These are phyloP conservation scores for Purshia tridentata DNA, from an alignment of 306 rosid genomes.

Conservation along the genomic window DNA sequence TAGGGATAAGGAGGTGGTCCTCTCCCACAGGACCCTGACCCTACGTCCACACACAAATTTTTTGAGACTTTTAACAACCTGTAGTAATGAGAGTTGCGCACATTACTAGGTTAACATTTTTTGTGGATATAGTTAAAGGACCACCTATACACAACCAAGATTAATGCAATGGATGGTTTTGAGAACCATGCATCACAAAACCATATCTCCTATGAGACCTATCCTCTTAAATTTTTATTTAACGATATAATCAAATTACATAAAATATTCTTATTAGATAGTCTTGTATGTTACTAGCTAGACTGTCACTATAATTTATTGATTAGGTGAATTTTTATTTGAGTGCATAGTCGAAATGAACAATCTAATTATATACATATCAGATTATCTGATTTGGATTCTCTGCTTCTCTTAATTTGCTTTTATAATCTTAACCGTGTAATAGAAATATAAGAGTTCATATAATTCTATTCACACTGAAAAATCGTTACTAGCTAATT, in stretches of 20 bases:
- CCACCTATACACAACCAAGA: constrained; percentile 12
- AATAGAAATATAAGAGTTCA: too few relatives aligned
- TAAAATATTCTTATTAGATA: neutral
- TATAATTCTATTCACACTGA: too few relatives aligned
- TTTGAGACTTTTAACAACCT: too few relatives aligned
- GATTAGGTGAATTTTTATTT: neutral
- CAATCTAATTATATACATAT: too few relatives aligned
- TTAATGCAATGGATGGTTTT: neutral
- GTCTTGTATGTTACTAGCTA: neutral
- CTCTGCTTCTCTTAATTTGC: too few relatives aligned
- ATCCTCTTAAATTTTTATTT: neutral
- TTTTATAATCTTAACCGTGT: too few relatives aligned
- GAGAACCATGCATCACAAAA: constrained; percentile 1
- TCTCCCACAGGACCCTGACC: neutral
- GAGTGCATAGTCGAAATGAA: too few relatives aligned
- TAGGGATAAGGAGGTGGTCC: constrained; percentile 33
- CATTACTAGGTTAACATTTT: neutral
- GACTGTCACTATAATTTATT: neutral
- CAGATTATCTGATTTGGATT: too few relatives aligned
- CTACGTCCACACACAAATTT: constrained; percentile 11
- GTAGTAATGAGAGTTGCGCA: neutral
- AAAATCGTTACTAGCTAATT: too few relatives aligned
- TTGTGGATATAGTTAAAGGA: constrained; percentile 14
- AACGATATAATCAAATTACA: neutral
- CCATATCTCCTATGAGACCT: neutral